Base-by-base conservation (phyloP, 2,329 filamentous ascomycete species). In the Mycosphaerella sp. region DNA sequence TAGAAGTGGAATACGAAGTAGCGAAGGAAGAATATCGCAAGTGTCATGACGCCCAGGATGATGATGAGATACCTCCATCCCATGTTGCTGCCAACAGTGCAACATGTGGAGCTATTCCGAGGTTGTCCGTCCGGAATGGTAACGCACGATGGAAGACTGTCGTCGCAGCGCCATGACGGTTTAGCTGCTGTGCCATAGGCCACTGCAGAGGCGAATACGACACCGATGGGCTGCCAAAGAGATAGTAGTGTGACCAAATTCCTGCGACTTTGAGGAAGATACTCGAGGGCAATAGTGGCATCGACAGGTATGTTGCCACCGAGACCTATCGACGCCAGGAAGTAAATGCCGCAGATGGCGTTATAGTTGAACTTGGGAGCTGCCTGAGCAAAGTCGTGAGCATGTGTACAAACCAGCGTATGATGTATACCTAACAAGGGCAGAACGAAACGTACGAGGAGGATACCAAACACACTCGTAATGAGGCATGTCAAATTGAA, bases 401-500 rank as follows among this genome's bases (percentile, higher is more conserved):
- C 7, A 25, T 25, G 7, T 25, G n/a, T n/a, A n/a, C n/a, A n/a
- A n/a, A n/a, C n/a, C n/a, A n/a, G n/a, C n/a, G n/a, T n/a, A n/a
- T n/a, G n/a, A n/a, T n/a, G n/a, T n/a, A n/a, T n/a, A n/a, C n/a
- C n/a, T n/a, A n/a, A n/a, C n/a, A n/a, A 6, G 21, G 21, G 21
- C 6, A 37, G 9, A 35, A 10, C n/a, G n/a, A 10, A 16, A 36
- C 43, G 6, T 14, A 46, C 44, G 1, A 80, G 69, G 17, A 71
- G 74, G 0, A 80, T 64, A 7, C 79, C 78, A 53, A 81, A 81
- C 2, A 76, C 61, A 7, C 75, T 75, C 0, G 75, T 69, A 44
- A 80, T 70, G n/a, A 81, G 68, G 39, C 78, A 78, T 0, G 79
- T 81, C 35, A 79, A 57, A 59, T 81, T 81, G 67, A 81, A 81